These are phyloP conservation scores for Edaphochlamys debaryana DNA, from an alignment of 139 green algal species.

Conservation along the genomic window DNA sequence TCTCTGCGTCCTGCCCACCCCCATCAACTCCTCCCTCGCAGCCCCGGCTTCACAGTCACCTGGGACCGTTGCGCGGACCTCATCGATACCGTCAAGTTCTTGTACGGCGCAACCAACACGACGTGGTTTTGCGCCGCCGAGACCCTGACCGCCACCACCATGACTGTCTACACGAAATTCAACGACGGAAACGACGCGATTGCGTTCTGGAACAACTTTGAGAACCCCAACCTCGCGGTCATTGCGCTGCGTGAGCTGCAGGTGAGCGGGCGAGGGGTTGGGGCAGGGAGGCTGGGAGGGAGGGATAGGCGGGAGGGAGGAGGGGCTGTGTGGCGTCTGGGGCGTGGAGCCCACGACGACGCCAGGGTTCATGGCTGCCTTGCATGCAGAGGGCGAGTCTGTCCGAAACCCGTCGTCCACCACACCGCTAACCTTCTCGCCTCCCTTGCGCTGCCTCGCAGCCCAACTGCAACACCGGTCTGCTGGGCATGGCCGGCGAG, in stretches of 20 bases:
- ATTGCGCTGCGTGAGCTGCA: background rate
- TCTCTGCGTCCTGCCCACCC: too few relatives aligned
- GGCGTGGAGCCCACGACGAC: too few relatives aligned
- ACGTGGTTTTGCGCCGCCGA: slow-evolving; percentile 26
- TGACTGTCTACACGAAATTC: slow-evolving; percentile 32
- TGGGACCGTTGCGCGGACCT: background rate
- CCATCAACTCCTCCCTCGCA: too few relatives aligned
- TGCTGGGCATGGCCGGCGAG: background rate
- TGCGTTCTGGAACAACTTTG: slow-evolving; percentile 8
- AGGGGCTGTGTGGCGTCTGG: too few relatives aligned
- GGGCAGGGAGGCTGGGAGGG: background rate
- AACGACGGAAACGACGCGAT: background rate
- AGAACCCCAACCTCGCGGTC: slow-evolving; percentile 6
- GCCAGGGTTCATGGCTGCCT: too few relatives aligned
- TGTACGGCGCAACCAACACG: background rate
- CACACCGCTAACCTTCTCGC: too few relatives aligned
- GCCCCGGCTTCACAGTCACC: background rate
- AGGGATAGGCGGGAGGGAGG: background rate
- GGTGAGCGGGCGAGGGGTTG: background rate
- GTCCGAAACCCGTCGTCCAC: too few relatives aligned
- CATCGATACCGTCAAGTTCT: background rate
- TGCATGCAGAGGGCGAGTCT: too few relatives aligned
- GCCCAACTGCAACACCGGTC: background rate
- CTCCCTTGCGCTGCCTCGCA: background rate
- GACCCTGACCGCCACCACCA: background rate